Conservation (phyloP, 2,329 filamentous ascomycete genomes). For the Talaromyces rugulosus region DNA sequence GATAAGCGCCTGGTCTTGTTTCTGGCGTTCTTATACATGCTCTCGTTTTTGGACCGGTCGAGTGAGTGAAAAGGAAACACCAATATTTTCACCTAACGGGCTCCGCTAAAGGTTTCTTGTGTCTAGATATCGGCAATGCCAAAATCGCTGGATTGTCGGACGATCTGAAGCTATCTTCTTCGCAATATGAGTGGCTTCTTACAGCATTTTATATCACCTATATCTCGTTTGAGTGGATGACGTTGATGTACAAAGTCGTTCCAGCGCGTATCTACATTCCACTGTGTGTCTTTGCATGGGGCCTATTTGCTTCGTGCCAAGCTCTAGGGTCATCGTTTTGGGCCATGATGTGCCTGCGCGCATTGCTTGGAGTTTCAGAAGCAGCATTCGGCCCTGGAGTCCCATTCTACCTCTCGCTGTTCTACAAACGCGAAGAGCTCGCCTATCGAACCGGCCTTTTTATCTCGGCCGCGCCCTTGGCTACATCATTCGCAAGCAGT, state of each 20-base stretch:
- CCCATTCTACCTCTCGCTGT: conserved; percentile 62
- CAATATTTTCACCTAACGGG: not conserved
- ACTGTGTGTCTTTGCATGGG: conserved; percentile 68
- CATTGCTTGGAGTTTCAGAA: conserved; percentile 52
- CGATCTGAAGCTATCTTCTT: conserved; percentile 52
- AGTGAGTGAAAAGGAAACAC: conserved; percentile 54
- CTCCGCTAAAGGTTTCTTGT: not conserved
- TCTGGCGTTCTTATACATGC: conserved; percentile 74
- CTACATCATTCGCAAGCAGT: conserved; percentile 67
- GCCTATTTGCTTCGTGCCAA: conserved; percentile 72
- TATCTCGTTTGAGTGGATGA: conserved; percentile 64
- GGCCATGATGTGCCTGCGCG: conserved; percentile 46
- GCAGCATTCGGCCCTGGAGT: conserved; percentile 61
- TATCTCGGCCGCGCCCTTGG: conserved; percentile 66
- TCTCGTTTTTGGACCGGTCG: conserved; percentile 80
- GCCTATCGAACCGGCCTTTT: conserved; percentile 83
- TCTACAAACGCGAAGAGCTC: conserved; percentile 65
- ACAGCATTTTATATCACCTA: conserved; percentile 63
- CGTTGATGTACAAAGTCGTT: conserved; percentile 56
- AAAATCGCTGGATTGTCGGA: conserved; percentile 55
- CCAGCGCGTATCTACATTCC: conserved; percentile 60
- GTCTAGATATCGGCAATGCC: conserved; percentile 57
- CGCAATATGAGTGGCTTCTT: conserved; percentile 59
- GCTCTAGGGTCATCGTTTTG: conserved; percentile 60
- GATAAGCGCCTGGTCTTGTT: conserved; percentile 76